Evolutionary conservation across 2,329 filamentous ascomycete species (phyloP).

Genomic region (Verticillium alfalfae): DNA sequence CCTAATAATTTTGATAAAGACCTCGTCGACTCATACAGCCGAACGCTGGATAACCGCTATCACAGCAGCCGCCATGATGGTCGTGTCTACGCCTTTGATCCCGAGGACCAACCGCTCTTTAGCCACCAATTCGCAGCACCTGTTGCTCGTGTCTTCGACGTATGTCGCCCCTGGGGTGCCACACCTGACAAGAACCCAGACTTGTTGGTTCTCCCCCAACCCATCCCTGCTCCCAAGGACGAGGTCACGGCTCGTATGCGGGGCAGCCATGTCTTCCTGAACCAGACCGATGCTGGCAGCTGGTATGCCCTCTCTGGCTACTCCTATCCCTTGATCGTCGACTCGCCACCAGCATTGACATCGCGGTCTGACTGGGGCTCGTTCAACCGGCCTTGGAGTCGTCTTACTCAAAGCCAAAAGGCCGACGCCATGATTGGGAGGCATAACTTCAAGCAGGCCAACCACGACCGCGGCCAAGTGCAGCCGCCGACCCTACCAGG

Average conservation of each 20-base stretch:
- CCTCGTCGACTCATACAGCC: constrained; percentile 74
- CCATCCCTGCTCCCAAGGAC: constrained; percentile 55
- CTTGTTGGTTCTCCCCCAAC: constrained; percentile 82
- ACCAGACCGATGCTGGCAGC: constrained; percentile 76
- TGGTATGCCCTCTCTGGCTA: constrained; percentile 93
- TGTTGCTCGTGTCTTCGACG: constrained; percentile 83
- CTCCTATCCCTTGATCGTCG: constrained; percentile 79
- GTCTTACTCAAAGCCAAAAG: constrained; percentile 39
- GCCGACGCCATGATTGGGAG: constrained; percentile 64
- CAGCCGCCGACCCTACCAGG: constrained; percentile 32
- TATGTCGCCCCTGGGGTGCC: constrained; percentile 69
- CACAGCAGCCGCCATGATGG: constrained; percentile 85
- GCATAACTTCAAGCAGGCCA: constrained; percentile 51
- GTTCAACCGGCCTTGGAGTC: constrained; percentile 30
- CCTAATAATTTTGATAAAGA: constrained; percentile 89
- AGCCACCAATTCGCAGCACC: constrained; percentile 67
- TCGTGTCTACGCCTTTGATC: constrained; percentile 73
- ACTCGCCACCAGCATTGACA: constrained; percentile 47
- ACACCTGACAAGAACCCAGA: constrained; percentile 60
- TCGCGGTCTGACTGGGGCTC: constrained; percentile 43
- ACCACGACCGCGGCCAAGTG: constrained; percentile 19
- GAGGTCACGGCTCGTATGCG: constrained; percentile 46
- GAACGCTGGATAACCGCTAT: constrained; percentile 80
- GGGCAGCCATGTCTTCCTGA: constrained; percentile 71
- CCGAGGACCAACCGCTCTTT: constrained; percentile 53